phyloP scores from a whole-genome alignment of 148 eudicot genomes.

The Linanthus parryae region DNA sequence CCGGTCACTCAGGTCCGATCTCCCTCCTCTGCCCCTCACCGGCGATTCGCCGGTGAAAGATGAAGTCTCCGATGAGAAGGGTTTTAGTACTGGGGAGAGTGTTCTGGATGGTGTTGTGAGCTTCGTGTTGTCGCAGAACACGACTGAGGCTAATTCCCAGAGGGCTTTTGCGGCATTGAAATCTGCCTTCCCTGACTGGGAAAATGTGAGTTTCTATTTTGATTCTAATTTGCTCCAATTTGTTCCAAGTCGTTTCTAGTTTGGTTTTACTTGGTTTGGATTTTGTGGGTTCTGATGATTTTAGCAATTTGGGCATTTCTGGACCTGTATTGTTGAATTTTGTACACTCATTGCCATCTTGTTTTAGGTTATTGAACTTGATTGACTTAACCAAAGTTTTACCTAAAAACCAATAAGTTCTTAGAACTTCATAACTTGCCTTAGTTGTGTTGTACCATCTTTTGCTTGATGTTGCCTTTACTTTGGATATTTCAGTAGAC shows the following conservation, averaged over 20 bases:
- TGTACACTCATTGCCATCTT: too few relatives aligned
- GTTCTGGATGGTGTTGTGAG: slow-evolving; percentile 78
- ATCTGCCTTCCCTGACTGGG: slow-evolving; percentile 70
- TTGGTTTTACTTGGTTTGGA: background rate
- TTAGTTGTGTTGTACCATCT: too few relatives aligned
- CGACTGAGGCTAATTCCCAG: slow-evolving; percentile 68
- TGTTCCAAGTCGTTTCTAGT: background rate
- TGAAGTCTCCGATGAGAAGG: slow-evolving; percentile 1
- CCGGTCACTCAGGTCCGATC: slow-evolving; percentile 36
- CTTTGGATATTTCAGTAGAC: too few relatives aligned
- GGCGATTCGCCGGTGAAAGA: slow-evolving; percentile 17
- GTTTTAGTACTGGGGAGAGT: slow-evolving; percentile 28
- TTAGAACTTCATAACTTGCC: too few relatives aligned
- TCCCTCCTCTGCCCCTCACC: slow-evolving; percentile 8
- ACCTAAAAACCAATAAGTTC: too few relatives aligned
- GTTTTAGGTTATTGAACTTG: background rate
- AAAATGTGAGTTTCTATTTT: slow-evolving; percentile 34
- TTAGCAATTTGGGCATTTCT: background rate
- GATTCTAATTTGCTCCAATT: background rate
- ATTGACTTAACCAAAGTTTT: too few relatives aligned
- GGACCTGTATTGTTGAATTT: background rate
- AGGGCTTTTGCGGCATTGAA: slow-evolving; percentile 78
- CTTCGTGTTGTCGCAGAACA: slow-evolving; percentile 66
- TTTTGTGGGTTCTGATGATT: background rate
- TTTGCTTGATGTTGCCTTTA: too few relatives aligned